Base-by-base conservation (phyloP, 345 rosid species). In the Rubroshorea leprosula region DNA sequence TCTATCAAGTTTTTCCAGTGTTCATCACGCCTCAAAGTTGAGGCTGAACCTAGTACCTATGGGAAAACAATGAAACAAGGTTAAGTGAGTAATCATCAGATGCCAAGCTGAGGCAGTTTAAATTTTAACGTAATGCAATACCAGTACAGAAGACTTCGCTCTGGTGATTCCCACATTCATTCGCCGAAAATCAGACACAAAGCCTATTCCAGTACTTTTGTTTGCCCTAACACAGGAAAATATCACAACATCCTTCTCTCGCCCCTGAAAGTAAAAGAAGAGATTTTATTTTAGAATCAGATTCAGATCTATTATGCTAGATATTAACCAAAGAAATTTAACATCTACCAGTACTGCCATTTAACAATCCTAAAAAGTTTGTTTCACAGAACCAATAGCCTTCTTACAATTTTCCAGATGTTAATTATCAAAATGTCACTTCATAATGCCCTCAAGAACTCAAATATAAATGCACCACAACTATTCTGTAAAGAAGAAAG, bases 111-210 rank as follows among this genome's bases (percentile, higher is more conserved):
- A 6, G n/a, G 41, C 11, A 51, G 7, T 62, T 15, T 31, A 15
- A 29, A 19, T 25, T n/a, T 10, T 14, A 25, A 39, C 59, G 6
- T 35, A 25, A 21, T 22, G 50, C 31, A 24, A 14, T 56, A 93
- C 99, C 89, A 93, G 80, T 20, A 93, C 88, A 58, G 94, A 80
- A 47, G 97, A 87, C 75, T 89, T 93, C 3, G 99, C 96, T 44
- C 96, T 78, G 31, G 99, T 87, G 49, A 93, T 93, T 45, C 90
- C 99, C 0, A 93, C 99, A 61, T 93, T 93, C 99, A 93, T 93
- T 57, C 97, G 82, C 61, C 94, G 76, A 65, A 74, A 80, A 68
- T 93, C 96, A 14, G 96, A 71, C 43, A 93, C 81, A 64, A 89
- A 93, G 6, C 99, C 97, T 26, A 93, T 93, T 49, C 80, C 61